A percentile compares a stretch with the other conserved stretches of the same genome.
Conservation (phyloP, 306 rosid genomes). For the Betula pendula region DNA sequence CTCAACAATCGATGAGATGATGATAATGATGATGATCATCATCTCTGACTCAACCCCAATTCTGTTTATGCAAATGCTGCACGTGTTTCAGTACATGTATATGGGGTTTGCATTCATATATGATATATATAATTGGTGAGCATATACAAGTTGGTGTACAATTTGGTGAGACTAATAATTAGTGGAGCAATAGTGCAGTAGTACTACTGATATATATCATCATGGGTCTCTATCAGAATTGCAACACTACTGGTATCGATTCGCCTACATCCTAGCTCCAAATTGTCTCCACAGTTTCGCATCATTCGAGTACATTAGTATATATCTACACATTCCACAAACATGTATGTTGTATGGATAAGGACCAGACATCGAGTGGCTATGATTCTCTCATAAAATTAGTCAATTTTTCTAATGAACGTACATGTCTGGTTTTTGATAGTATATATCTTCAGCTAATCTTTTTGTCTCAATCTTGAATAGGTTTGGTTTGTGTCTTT, state of each 20-base stretch:
- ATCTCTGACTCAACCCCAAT: neutral
- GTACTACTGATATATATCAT: constrained; percentile 18
- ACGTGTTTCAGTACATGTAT: no score
- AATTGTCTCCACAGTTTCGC: constrained; percentile 28
- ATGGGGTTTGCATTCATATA: neutral
- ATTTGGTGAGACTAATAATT: neutral
- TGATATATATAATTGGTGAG: neutral
- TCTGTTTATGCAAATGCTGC: neutral
- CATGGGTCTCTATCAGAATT: constrained; percentile 30
- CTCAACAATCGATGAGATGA: neutral
- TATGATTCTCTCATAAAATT: constrained; percentile 38
- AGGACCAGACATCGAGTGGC: constrained; percentile 22
- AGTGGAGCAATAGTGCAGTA: constrained; percentile 28
- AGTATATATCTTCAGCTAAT: neutral
- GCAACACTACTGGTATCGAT: constrained; percentile 28
- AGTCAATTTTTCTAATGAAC: constrained; percentile 26
- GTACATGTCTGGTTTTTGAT: constrained; percentile 10
- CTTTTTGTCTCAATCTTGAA: constrained; percentile 30
- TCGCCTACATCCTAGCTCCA: constrained; percentile 17
- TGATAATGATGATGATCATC: neutral
- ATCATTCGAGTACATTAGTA: constrained; percentile 19
- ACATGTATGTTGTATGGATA: neutral
- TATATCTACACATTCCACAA: neutral
- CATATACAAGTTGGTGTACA: constrained; percentile 15
- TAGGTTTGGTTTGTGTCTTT: neutral